phyloP scores from a whole-genome alignment of 2,329 filamentous ascomycete species.

The Metarhizium album region DNA sequence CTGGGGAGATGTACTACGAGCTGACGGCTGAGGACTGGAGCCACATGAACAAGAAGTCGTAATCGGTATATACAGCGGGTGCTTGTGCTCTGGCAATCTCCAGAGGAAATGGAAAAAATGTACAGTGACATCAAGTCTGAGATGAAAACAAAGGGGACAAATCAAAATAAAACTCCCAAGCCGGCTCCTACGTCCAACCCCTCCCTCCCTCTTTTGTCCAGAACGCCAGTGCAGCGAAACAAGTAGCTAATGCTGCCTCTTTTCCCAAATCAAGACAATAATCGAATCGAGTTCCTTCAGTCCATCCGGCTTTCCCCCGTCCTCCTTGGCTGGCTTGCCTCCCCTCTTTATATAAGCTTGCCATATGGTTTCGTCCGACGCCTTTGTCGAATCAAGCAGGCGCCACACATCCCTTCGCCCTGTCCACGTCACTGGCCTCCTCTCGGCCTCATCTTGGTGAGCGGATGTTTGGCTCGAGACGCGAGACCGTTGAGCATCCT shows the following conservation, averaged over 20 bases:
- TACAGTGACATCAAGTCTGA: background rate
- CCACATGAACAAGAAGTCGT: background rate
- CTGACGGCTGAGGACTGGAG: conserved; percentile 12
- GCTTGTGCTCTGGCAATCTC: background rate
- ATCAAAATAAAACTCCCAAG: background rate
- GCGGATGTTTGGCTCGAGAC: conserved; percentile 21
- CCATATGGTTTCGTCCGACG: conserved; percentile 29
- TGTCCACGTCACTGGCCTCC: conserved; percentile 24
- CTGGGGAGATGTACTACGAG: conserved; percentile 16
- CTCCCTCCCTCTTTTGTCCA: no score
- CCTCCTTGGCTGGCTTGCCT: conserved; percentile 5
- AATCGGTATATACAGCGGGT: background rate
- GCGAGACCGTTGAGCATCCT: conserved; percentile 5
- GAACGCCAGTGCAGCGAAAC: conserved; percentile 2
- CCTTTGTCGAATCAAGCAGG: conserved; percentile 27
- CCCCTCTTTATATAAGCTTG: conserved; percentile 33
- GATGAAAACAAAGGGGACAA: background rate
- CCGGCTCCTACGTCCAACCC: background rate
- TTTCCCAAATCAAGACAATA: conserved; percentile 31
- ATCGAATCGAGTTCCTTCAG: conserved; percentile 22
- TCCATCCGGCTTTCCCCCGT: conserved; percentile 12
- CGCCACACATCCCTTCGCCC: conserved; percentile 28
- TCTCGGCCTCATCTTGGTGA: conserved; percentile 17
- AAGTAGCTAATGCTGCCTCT: conserved; percentile 3
- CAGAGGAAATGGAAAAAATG: background rate